Conservation (phyloP, 805 yeast species). For the Jamesozyma spencerorum region DNA sequence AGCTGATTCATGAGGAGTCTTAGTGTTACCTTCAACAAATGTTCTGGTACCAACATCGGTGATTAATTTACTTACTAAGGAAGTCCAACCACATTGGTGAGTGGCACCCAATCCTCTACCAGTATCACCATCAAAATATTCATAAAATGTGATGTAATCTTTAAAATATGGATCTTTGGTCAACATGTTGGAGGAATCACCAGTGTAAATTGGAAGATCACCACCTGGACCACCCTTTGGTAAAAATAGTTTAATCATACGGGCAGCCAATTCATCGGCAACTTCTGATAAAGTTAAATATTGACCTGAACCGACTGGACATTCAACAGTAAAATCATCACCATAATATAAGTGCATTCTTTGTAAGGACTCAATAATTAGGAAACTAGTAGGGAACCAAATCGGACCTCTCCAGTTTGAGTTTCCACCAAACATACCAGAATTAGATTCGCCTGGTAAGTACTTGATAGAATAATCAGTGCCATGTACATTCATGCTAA, state of each 20-base stretch:
- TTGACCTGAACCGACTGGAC: slow-evolving; percentile 78
- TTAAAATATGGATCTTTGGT: slow-evolving; percentile 60
- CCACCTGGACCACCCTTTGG: slow-evolving; percentile 51
- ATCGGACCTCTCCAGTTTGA: slow-evolving; percentile 97
- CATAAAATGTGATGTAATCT: slow-evolving; percentile 72
- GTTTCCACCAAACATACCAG: slow-evolving; percentile 93
- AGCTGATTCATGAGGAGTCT: no score
- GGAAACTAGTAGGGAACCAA: slow-evolving; percentile 89
- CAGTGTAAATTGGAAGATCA: slow-evolving; percentile 68
- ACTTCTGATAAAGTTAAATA: slow-evolving; percentile 73
- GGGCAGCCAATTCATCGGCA: slow-evolving; percentile 82
- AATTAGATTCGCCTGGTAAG: slow-evolving; percentile 81
- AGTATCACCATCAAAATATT: slow-evolving; percentile 88
- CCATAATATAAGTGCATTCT: slow-evolving; percentile 86
- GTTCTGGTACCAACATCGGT: slow-evolving; percentile 59
- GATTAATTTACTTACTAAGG: slow-evolving; percentile 82
- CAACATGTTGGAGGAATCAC: slow-evolving; percentile 44
- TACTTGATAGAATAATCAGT: slow-evolving; percentile 60
- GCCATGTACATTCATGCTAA: slow-evolving; percentile 74
- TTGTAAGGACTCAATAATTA: slow-evolving; percentile 78
- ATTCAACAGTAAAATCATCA: slow-evolving; percentile 71
- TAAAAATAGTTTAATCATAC: slow-evolving; percentile 67
- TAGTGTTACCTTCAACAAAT: not conserved
- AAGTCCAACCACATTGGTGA: slow-evolving; percentile 96
- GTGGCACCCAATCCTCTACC: slow-evolving; percentile 91